These are phyloP conservation scores for Saprolegnia parasitica DNA, from an alignment of 352 stramenopile genomes.

Conservation along the genomic window DNA sequence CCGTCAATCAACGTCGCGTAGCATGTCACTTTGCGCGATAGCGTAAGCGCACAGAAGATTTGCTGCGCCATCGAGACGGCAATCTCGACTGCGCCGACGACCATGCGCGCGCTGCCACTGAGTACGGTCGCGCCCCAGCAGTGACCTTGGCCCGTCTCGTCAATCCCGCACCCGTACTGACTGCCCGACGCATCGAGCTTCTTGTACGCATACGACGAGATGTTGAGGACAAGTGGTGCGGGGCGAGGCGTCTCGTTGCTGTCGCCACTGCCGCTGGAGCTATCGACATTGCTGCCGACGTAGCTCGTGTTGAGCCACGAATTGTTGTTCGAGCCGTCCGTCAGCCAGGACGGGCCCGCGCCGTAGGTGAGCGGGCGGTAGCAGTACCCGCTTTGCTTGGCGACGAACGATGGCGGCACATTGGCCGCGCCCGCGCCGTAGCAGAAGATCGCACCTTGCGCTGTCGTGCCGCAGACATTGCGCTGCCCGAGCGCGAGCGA, in stretches of 20 bases:
- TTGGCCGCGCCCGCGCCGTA: neutral
- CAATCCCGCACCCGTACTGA: neutral
- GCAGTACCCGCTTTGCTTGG: slow-evolving; percentile 7
- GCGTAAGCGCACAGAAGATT: neutral
- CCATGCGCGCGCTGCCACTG: neutral
- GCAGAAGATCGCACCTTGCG: neutral
- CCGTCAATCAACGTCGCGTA: neutral
- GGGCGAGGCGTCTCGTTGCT: neutral
- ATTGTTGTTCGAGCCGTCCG: neutral
- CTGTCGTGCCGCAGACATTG: neutral
- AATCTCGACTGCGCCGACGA: neutral
- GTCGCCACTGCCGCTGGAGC: neutral
- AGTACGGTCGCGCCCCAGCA: slow-evolving; percentile 7
- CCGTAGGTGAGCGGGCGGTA: neutral
- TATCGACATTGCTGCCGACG: neutral
- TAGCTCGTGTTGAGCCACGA: neutral
- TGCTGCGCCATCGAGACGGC: neutral
- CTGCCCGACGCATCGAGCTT: neutral
- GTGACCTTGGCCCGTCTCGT: neutral
- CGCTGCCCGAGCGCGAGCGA: neutral
- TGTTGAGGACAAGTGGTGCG: neutral
- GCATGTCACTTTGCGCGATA: neutral
- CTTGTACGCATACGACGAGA: slow-evolving; percentile 1
- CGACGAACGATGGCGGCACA: neutral
- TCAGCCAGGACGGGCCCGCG: neutral